These are phyloP conservation scores for Kodamaea kaohsiungensis DNA, from an alignment of 805 yeast genomes.

Conservation along the genomic window DNA sequence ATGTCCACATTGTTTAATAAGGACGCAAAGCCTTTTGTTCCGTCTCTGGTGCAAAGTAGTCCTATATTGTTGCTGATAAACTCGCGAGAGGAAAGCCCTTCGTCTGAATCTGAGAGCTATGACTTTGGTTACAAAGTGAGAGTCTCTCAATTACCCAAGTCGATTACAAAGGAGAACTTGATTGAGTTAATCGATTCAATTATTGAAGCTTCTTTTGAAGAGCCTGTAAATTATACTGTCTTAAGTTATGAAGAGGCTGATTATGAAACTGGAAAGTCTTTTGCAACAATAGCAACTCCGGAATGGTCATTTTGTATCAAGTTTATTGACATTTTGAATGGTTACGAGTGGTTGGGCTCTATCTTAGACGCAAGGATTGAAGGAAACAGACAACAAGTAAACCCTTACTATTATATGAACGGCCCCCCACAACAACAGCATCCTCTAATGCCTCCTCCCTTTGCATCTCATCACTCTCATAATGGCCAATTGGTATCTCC, in stretches of 20 bases:
- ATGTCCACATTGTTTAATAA: constrained; percentile 14
- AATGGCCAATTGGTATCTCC: not conserved
- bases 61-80: not conserved
- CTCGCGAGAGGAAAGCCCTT: not conserved
- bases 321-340: constrained; percentile 17
- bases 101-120: not conserved
- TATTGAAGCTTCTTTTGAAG: constrained; percentile 13
- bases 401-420: constrained; percentile 1
- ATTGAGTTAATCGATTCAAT: constrained; percentile 18
- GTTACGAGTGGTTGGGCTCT: constrained; percentile 25
- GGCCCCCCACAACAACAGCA: not conserved
- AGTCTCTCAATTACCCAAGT: constrained; percentile 13
- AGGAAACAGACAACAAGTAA: not conserved
- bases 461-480: constrained; percentile 1
- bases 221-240: constrained; percentile 6
- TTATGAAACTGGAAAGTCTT: not conserved
- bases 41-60: constrained; percentile 8
- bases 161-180: constrained; percentile 14
- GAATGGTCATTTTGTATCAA: constrained; percentile 1
- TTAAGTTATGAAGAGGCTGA: not conserved
- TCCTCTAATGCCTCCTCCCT: not conserved
- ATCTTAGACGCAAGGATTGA: constrained; percentile 18
- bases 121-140: not conserved
- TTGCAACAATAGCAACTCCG: constrained; percentile 3
- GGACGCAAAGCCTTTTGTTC: constrained; percentile 24